These are phyloP conservation scores for Blakeslea trispora DNA, from an alignment of 371 early-diverging fungal species.

Conservation along the genomic window DNA sequence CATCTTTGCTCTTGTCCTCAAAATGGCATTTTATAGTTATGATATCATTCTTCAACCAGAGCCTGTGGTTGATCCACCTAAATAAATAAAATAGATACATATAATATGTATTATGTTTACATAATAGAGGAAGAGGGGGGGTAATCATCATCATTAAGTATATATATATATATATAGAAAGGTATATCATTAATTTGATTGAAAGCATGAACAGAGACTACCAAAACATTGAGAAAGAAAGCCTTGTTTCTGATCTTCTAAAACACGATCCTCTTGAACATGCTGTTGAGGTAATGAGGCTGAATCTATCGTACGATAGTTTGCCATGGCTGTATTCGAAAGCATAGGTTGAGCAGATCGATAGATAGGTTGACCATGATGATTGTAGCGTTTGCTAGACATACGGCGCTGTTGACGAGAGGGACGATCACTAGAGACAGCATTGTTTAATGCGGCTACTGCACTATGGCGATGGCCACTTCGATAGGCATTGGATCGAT, in stretches of 20 bases:
- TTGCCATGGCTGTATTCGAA: conserved; percentile 18
- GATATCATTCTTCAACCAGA: conserved; percentile 6
- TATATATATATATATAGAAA: neutral
- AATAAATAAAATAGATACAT: too few relatives aligned
- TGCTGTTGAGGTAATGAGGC: conserved; percentile 22
- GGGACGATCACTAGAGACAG: conserved; percentile 18
- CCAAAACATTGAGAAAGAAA: conserved; percentile 18
- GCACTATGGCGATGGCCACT: conserved; percentile 20
- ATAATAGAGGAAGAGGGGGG: too few relatives aligned
- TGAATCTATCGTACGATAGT: conserved; percentile 29
- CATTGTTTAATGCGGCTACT: conserved; percentile 21
- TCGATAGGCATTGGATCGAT: conserved; percentile 24
- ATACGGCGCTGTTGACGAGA: conserved; percentile 17
- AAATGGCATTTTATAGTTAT: conserved; percentile 77
- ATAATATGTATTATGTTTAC: too few relatives aligned
- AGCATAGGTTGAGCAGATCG: conserved; percentile 29
- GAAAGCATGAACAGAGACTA: conserved; percentile 16
- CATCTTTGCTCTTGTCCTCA: conserved; percentile 75
- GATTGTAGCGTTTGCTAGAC: conserved; percentile 21
- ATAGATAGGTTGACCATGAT: conserved; percentile 14
- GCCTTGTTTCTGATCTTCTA: conserved; percentile 21
- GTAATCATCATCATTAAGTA: too few relatives aligned
- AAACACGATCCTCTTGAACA: conserved; percentile 12
- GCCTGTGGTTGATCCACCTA: neutral
- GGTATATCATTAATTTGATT: neutral